Base-by-base conservation (phyloP, 768 basidiomycete genomes). In the Panaeolus papilionaceus region DNA sequence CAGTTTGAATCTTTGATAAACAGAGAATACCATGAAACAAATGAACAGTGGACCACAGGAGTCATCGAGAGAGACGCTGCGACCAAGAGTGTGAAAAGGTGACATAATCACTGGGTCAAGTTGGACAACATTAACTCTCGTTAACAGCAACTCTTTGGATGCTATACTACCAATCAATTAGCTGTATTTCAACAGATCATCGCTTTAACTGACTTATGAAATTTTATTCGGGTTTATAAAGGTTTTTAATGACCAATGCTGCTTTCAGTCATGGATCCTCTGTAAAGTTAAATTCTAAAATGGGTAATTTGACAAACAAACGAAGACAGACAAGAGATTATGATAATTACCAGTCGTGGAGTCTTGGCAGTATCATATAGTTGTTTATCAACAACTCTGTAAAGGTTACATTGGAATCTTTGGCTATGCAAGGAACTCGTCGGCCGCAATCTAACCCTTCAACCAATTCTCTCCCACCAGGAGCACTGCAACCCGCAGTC, bases 401-500 rank as follows among this genome's bases (percentile, higher is more conserved):
- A 26, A 23, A 20, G 20, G 8, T 49, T 26, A 26, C n/a, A 44
- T 26, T 11, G 6, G 0, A 4, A 23, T 49, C 23, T 49, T 45
- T 7, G 23, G 47, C 47, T 49, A 49, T 49, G 47, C n/a, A 23
- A 45, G 44, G 44, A 45, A 2, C 2, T 49, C 47, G 47, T 49
- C 47, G 47, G 20, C 23, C 47, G 26, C n/a, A 23, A 23, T 58
- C 33, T 58, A 58, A 58, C 26, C 28, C 33, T 58, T 28, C 33
- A 28, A 28, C 4, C 16, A 37, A 58, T 58, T 28, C 14, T 58
- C 70, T 72, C 26, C 74, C 72, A 26, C 68, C 69, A 14, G 72
- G 71, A 16, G 74, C 72, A 18, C 72, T 70, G 65, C 74, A 70
- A 23, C 72, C 74, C 39, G 71, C 69, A 58, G 62, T 68, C 28